Percentiles rank a stretch among this genome's conserved stretches.
Conservation (phyloP, 257 asterid genomes). For the Gentiana dahurica region DNA sequence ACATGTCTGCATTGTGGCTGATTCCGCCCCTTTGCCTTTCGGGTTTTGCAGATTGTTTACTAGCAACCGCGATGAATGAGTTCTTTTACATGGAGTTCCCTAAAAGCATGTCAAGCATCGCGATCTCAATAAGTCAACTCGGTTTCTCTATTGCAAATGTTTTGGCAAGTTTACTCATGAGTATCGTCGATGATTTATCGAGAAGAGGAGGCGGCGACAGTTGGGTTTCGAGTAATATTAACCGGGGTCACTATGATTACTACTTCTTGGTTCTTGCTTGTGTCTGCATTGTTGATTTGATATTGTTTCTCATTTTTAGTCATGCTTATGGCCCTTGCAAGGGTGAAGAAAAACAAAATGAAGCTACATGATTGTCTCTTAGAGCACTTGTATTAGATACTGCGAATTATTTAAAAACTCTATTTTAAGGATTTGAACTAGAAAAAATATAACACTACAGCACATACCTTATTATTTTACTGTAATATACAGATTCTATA, state of each 20-base stretch:
- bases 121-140: slow-evolving; percentile 41
- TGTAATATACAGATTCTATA: no score
- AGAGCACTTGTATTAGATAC: no score
- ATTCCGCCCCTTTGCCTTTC: slow-evolving; percentile 38
- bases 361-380: no score
- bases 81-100: slow-evolving; percentile 50
- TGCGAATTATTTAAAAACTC: no score
- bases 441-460: no score
- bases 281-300: no score
- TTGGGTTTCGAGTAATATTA: slow-evolving; percentile 56
- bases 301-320: no score
- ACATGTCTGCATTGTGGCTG: slow-evolving; percentile 63
- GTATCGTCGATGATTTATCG: slow-evolving; percentile 20
- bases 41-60: slow-evolving; percentile 57
- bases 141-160: slow-evolving; percentile 44
- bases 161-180: slow-evolving; percentile 36
- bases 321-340: no score
- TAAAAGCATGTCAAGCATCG: slow-evolving; percentile 59
- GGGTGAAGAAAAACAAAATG: no score
- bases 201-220: slow-evolving; percentile 33
- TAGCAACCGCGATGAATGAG: slow-evolving; percentile 55
- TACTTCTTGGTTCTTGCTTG: slow-evolving; percentile 45
- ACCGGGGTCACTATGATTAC: slow-evolving; percentile 61
- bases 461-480: no score
- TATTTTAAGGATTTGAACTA: no score